Base-by-base conservation (phyloP, 129 eudicot species). In the sunflower (Helianthus annuus) region DNA sequence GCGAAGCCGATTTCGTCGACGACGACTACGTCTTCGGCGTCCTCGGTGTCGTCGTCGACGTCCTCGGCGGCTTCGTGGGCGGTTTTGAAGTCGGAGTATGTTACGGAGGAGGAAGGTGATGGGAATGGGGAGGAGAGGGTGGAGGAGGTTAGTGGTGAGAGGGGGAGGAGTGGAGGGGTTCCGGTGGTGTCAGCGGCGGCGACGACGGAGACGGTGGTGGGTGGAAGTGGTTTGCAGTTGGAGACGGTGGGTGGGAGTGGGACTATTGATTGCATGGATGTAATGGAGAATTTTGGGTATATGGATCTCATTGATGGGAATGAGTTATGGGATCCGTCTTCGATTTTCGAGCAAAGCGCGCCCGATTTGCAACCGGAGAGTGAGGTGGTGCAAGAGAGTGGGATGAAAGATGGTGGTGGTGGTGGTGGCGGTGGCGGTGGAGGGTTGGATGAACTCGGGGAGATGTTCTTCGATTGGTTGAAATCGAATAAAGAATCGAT, bases 401-500 rank as follows among this genome's bases (percentile, higher is more conserved):
- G 48, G 10, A 49, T 38, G 64, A 54, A 22, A 39, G 74, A 60
- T 32, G 36, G 36, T 3, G 36, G 36, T 19, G 64, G 46, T 5
- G 74, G 32, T 3, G 79, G 79, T 27, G 32, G 32, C 29, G 29
- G 29, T 12, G 80, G 59, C 3, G 80, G 60, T 8, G 81, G 76
- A 6, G 32, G 59, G 44, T 58, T 82, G 19, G 86, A 86, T 71
- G 99, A 94, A 36, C 79, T 94, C 7, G 92, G 88, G 1, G 57
- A 34, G 46, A 79, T 90, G 83, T 95, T 95, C 51, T 90, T 95
- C 49, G 96, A 94, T 69, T 94, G 99, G 99, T 58, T 94, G 38
- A 95, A 90, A 87, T 81, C 86, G 1, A 90, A 95, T 71, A 90
- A 83, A 38, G 94, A 90, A 15, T 64, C 79, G 72, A 85, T 95